Base-by-base conservation (phyloP, 2,329 filamentous ascomycete species). In the Boeremia exigua region DNA sequence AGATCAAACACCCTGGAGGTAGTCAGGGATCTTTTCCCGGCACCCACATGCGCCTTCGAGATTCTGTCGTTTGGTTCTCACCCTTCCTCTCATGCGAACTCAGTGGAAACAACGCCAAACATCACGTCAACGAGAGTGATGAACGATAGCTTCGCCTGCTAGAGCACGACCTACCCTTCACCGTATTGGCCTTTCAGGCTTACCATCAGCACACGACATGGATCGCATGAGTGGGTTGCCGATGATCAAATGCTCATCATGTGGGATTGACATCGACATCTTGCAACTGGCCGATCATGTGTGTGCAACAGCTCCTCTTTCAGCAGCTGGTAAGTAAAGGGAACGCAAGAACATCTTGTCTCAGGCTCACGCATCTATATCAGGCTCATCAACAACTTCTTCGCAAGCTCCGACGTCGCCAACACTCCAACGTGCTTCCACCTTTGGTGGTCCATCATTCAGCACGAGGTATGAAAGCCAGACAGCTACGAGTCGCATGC, bases 281-380 rank as follows among this genome's bases (percentile, higher is more conserved):
- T 88, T 89, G 36, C 81, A 88, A 74, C 90, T 96, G 88, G 91
- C 91, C 59, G 91, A 96, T 59, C 92, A 96, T 79, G 74, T 91
- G 58, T 96, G 92, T 75, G 75, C 75, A 40, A 78, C 75, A 55
- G 57, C 75, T 59, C 63, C 71, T 52, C 46, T 78, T 15, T 47
- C 78, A 40, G 25, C 39, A 47, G 37, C 48, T 57, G 70, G 80
- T 76, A 78, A 79, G 68, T 82, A 83, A 33, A 32, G 19, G 17
- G 38, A n/a, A 40, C 6, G 14, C 19, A 6, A 25, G 10, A 7
- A 6, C 12, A 2, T 27, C 30, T n/a, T 28, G 50, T n/a, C 27
- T 47, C 17, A 42, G 15, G 32, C 32, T 45, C 39, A 52, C 32
- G 38, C 32, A 29, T 23, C 48, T 45, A n/a, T 53, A 25, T 17